Evolutionary conservation across 805 yeast species (phyloP), one percentile per base, ranked within the genome.

Genomic region (Pichia kluyveri): DNA sequence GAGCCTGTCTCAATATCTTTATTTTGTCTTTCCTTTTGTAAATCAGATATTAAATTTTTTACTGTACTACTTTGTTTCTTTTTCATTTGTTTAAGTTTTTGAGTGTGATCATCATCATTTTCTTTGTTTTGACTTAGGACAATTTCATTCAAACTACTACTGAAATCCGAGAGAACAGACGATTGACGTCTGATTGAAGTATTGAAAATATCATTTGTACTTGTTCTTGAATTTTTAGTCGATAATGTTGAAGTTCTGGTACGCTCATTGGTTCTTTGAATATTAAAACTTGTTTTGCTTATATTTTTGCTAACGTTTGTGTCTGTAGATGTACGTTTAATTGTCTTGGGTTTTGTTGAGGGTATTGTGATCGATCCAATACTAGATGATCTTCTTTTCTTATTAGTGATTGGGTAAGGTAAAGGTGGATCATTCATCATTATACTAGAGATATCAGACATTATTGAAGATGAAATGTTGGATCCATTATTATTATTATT

Each of bases 101-200:
- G 14, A 14, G 38, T 12, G 9, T 40, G 40, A 17, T 41, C 39
- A 23, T 26, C 27, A 0, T 23, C 9, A 19, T 38, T 9, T 11
- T 30, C 2, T 9, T n/a, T n/a, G 9, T 19, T 17, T 5, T 32
- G n/a, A 39, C 8, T 36, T 9, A 15, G 19, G 11, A 10, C 8
- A 4, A 38, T 37, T 3, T 48, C 51, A 27, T 41, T 18, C 14
- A 44, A 9, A 41, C 39, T 41, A 11, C 45, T 41, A 23, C 42
- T 44, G 19, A 44, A 32, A 18, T 48, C 47, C 10, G 51, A 44
- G 15, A 41, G 27, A 30, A 43, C 47, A 5, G 46, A 43, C 10
- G 34, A 19, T 6, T 9, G 4, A 14, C n/a, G 38, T 15, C 38
- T 8, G 3, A 8, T 17, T 5, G 38, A 18, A 1, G 14, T 47